Conservation (phyloP, 2,329 filamentous ascomycete species). For the Aschersonia sp. region DNA sequence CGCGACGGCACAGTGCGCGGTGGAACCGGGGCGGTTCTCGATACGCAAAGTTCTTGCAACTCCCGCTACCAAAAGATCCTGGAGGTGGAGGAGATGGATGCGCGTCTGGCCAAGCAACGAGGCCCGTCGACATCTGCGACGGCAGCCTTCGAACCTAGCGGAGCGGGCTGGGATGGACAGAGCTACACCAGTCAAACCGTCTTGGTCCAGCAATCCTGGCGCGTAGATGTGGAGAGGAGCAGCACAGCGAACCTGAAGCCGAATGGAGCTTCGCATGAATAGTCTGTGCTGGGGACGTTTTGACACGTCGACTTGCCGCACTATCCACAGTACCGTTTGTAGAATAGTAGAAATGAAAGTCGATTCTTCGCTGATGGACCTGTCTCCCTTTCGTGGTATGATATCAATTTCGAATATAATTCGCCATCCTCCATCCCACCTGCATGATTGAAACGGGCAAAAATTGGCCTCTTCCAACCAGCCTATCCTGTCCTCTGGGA, state of each 20-base stretch:
- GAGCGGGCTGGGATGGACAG: slow-evolving; percentile 8
- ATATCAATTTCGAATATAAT: too few species aligned
- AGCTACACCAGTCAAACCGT: slow-evolving; percentile 10
- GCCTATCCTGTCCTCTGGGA: too few species aligned
- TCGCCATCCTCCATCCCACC: too few species aligned
- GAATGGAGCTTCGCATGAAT: background rate
- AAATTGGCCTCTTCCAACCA: too few species aligned
- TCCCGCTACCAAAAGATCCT: slow-evolving; percentile 7
- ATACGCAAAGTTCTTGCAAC: slow-evolving; percentile 3
- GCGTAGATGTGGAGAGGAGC: slow-evolving; percentile 8
- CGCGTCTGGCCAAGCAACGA: slow-evolving; percentile 2
- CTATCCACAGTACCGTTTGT: too few species aligned
- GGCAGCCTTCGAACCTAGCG: slow-evolving; percentile 1
- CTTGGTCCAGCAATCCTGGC: slow-evolving; percentile 8
- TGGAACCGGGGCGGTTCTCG: background rate
- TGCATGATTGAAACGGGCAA: too few species aligned
- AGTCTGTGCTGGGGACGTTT: background rate
- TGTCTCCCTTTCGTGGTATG: too few species aligned
- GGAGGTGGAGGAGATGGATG: slow-evolving; percentile 8
- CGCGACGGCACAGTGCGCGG: background rate
- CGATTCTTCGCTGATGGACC: too few species aligned
- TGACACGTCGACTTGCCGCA: too few species aligned
- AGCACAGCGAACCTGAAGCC: background rate
- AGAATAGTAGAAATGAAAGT: too few species aligned
- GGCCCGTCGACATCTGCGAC: slow-evolving; percentile 2